Conservation (phyloP, 2,329 filamentous ascomycete genomes). For the Drechslerella coelobrocha region DNA sequence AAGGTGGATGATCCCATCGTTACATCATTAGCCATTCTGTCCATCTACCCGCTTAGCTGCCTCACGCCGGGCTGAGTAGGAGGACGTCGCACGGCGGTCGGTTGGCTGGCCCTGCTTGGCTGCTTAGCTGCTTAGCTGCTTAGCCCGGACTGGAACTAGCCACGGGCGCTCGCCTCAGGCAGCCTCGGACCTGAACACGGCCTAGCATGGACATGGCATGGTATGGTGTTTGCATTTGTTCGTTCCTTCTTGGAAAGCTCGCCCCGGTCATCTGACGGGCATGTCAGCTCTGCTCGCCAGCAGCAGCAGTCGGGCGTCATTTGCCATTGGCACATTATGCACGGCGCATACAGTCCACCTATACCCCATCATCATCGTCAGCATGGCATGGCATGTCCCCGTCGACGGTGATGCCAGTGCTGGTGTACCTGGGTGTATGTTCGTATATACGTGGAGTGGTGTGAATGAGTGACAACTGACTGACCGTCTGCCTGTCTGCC, state of each 20-base stretch:
- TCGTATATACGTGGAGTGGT: not conserved
- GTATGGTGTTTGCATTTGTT: too few relatives aligned
- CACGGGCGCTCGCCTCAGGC: too few relatives aligned
- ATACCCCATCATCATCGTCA: not conserved
- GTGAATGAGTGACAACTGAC: not conserved
- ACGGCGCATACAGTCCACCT: not conserved
- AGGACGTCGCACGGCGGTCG: not conserved
- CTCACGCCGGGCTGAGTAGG: too few relatives aligned
- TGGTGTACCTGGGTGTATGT: not conserved
- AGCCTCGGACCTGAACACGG: too few relatives aligned
- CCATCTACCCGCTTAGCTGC: constrained; percentile 9
- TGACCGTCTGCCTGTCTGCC: not conserved
- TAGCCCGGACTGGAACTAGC: too few relatives aligned
- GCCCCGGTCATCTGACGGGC: constrained; percentile 6
- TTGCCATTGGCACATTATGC: constrained; percentile 3
- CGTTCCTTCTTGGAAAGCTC: too few relatives aligned
- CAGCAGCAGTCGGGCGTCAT: constrained; percentile 2
- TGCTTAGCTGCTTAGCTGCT: too few relatives aligned
- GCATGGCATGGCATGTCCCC: not conserved
- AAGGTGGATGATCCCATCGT: constrained; percentile 29
- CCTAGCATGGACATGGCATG: too few relatives aligned
- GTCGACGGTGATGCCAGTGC: not conserved
- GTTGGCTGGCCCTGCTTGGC: too few relatives aligned
- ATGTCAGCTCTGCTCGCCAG: constrained; percentile 3
- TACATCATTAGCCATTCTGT: constrained; percentile 34